A percentile compares a stretch with the other conserved stretches of the same genome.
These are phyloP conservation scores for Nephelium lappaceum DNA, from an alignment of 345 rosid genomes.

Conservation along the genomic window DNA sequence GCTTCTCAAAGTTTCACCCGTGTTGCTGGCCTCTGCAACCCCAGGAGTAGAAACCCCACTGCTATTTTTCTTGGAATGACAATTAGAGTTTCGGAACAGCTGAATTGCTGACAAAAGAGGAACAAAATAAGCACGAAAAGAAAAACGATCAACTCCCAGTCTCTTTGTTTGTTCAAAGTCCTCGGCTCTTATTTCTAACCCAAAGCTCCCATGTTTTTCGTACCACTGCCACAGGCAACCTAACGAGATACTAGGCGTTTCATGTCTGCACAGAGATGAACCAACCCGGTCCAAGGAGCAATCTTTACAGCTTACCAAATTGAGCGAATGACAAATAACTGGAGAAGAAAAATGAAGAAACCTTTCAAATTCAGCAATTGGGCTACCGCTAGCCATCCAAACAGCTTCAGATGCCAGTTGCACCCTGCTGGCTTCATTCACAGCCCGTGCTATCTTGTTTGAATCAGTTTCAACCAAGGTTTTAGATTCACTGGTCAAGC, in stretches of 20 bases:
- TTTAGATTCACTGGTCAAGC: constrained; percentile 23
- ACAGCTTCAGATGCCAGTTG: constrained; percentile 54
- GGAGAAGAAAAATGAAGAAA: constrained; percentile 54
- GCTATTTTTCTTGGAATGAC: constrained; percentile 2
- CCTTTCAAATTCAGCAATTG: constrained; percentile 58
- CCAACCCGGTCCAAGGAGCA: constrained; percentile 32
- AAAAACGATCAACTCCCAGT: constrained; percentile 44
- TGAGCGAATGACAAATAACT: constrained; percentile 31
- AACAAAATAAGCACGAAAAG: constrained; percentile 57
- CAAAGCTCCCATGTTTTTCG: constrained; percentile 53
- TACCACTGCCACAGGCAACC: constrained; percentile 62
- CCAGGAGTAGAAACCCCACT: constrained; percentile 16
- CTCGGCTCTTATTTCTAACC: constrained; percentile 56
- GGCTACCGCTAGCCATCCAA: constrained; percentile 48
- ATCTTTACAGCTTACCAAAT: constrained; percentile 30
- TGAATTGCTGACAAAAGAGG: constrained; percentile 64
- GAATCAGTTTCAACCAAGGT: constrained; percentile 27
- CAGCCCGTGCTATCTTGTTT: constrained; percentile 35
- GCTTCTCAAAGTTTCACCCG: constrained; percentile 19
- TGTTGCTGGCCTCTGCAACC: constrained; percentile 18
- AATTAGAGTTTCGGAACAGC: constrained; percentile 37
- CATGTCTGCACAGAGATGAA: constrained; percentile 39
- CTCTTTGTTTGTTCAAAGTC: constrained; percentile 43
- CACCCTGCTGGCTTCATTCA: constrained; percentile 37
- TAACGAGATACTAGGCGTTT: constrained; percentile 42